Evolutionary conservation across 768 basidiomycete genomes (phyloP).

Genomic region (Boletus bicolor): DNA sequence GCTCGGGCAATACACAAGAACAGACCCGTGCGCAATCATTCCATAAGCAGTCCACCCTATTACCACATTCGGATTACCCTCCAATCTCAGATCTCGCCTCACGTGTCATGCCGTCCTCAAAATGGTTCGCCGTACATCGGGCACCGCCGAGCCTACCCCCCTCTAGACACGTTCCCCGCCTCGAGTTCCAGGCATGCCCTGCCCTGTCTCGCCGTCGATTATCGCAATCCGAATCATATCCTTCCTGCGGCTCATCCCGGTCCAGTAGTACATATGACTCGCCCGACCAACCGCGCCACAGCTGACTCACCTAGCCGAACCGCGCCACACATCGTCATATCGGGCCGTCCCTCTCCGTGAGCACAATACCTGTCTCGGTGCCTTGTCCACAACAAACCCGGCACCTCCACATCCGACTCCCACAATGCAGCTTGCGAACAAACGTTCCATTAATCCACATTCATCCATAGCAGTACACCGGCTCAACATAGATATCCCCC

Average conservation of each 20-base stretch:
- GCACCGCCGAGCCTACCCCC: constrained; percentile 7
- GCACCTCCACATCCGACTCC: not conserved
- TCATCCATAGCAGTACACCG: not conserved
- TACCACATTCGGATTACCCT: constrained; percentile 12
- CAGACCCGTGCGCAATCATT: constrained; percentile 30
- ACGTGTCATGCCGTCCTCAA: constrained; percentile 21
- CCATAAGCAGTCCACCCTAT: constrained; percentile 21
- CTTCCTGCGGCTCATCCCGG: not conserved
- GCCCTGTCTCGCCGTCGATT: constrained; percentile 18
- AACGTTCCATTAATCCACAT: not conserved
- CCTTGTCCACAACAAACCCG: constrained; percentile 3
- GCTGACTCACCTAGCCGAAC: constrained; percentile 13
- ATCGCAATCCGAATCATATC: constrained; percentile 27
- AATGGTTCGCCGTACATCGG: constrained; percentile 4
- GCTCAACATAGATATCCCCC: not conserved
- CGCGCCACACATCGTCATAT: not conserved
- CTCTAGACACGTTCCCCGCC: constrained; percentile 30
- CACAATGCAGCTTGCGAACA: not conserved
- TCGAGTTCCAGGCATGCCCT: constrained; percentile 28
- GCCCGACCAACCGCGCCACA: not conserved
- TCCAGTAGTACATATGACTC: not conserved
- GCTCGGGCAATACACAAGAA: constrained; percentile 17
- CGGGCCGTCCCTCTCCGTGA: constrained; percentile 9
- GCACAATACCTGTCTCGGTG: constrained; percentile 15
- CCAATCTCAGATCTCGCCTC: constrained; percentile 31